A percentile compares a stretch with the other conserved stretches of the same genome.
phyloP scores from a whole-genome alignment of 352 stramenopile genomes.

The Elongisporangium anandrum region DNA sequence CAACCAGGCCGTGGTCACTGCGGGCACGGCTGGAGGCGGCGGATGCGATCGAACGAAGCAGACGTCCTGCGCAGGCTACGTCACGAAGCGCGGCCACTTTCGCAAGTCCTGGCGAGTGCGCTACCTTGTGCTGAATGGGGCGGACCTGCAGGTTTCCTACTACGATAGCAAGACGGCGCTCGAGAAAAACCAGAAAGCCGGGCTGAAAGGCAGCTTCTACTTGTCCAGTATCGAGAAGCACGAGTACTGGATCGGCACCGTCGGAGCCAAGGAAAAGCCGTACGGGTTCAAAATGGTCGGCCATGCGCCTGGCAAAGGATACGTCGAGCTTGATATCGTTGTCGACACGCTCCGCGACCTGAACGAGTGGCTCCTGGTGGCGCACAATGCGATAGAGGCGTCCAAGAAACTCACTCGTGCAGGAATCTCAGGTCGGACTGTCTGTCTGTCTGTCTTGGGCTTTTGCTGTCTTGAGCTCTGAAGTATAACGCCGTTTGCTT shows the following conservation, averaged over 20 bases:
- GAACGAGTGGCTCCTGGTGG: conserved; percentile 79
- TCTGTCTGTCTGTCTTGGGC: neutral
- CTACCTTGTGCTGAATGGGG: conserved; percentile 72
- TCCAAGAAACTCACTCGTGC: conserved; percentile 43
- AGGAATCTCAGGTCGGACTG: conserved; percentile 1
- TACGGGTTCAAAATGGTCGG: conserved; percentile 86
- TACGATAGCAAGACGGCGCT: conserved; percentile 67
- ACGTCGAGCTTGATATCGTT: conserved; percentile 79
- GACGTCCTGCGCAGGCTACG: conserved; percentile 82
- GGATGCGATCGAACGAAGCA: conserved; percentile 36
- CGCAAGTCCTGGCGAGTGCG: conserved; percentile 81
- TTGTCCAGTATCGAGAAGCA: conserved; percentile 74
- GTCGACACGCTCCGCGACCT: conserved; percentile 57
- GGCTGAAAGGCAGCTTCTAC: conserved; percentile 68
- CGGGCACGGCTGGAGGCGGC: neutral
- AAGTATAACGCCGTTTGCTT: neutral
- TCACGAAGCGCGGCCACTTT: conserved; percentile 82
- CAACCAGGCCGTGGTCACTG: conserved; percentile 6
- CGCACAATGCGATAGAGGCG: conserved; percentile 59
- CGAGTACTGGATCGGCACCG: conserved; percentile 67
- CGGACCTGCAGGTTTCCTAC: conserved; percentile 65
- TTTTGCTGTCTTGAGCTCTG: neutral
- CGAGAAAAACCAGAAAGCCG: conserved; percentile 16
- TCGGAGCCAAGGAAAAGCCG: conserved; percentile 63
- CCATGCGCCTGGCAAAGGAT: conserved; percentile 68